Conservation (phyloP, 352 stramenopile species). For the Phytophthora syringae region DNA sequence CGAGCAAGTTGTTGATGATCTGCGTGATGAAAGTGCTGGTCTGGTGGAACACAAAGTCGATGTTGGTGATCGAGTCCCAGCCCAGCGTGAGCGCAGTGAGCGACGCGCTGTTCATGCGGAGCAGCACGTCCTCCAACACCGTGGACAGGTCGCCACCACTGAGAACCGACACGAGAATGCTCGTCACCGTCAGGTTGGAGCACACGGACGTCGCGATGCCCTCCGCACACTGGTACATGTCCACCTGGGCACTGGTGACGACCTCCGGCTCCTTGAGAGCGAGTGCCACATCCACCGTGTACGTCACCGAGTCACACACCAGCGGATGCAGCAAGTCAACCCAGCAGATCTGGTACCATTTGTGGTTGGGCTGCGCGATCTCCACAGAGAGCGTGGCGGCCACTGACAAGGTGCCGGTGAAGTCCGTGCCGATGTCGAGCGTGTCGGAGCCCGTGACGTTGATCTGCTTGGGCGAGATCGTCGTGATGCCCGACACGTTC, state of each 20-base stretch:
- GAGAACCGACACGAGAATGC: slow-evolving; percentile 44
- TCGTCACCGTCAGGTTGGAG: slow-evolving; percentile 53
- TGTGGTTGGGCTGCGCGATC: slow-evolving; percentile 58
- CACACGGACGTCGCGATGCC: slow-evolving; percentile 41
- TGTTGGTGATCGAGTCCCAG: slow-evolving; percentile 57
- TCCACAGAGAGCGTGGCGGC: slow-evolving; percentile 46
- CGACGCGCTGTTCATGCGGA: slow-evolving; percentile 40
- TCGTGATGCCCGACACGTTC: slow-evolving; percentile 54
- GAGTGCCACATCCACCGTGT: slow-evolving; percentile 47
- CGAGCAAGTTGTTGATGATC: slow-evolving; percentile 55
- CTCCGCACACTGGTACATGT: slow-evolving; percentile 45
- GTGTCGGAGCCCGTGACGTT: slow-evolving; percentile 49
- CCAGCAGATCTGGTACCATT: slow-evolving; percentile 73
- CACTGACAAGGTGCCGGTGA: slow-evolving; percentile 45
- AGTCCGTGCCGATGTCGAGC: slow-evolving; percentile 53
- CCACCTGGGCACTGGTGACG: slow-evolving; percentile 34
- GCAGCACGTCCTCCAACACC: slow-evolving; percentile 42
- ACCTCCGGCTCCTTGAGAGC: slow-evolving; percentile 44
- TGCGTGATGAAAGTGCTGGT: slow-evolving; percentile 47
- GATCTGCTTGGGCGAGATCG: slow-evolving; percentile 49
- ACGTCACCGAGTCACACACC: slow-evolving; percentile 35
- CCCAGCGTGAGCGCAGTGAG: slow-evolving; percentile 38
- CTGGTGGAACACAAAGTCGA: slow-evolving; percentile 52
- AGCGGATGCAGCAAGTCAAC: slow-evolving; percentile 49
- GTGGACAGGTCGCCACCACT: slow-evolving; percentile 40